These are phyloP conservation scores for Cyberlindnera samutprakarnensis DNA, from an alignment of 805 yeast genomes.

Conservation along the genomic window DNA sequence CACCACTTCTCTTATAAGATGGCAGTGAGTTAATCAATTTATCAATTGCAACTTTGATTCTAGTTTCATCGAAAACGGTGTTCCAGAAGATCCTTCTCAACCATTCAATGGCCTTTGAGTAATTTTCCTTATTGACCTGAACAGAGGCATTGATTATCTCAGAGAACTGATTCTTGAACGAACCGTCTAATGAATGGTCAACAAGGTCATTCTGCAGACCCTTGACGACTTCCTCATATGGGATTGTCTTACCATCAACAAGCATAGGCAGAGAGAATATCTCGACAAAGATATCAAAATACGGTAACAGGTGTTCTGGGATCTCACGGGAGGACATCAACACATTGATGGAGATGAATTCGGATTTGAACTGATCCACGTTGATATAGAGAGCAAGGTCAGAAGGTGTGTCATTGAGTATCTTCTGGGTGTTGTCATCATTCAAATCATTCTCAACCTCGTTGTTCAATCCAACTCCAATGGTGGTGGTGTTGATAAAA, in stretches of 20 bases:
- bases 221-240: constrained; percentile 73
- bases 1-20: constrained; percentile 35
- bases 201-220: constrained; percentile 68
- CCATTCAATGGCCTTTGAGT: constrained; percentile 71
- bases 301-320: constrained; percentile 49
- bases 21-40: constrained; percentile 33
- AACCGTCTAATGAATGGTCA: constrained; percentile 45
- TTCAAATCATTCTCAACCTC: constrained; percentile 26
- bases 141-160: constrained; percentile 61
- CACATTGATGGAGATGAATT: constrained; percentile 65
- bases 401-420: constrained; percentile 28
- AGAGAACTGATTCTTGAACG: constrained; percentile 52
- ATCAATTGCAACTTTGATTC: constrained; percentile 54
- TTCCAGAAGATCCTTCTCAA: constrained; percentile 54
- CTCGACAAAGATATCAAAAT: constrained; percentile 57
- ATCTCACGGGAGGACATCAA: constrained; percentile 48
- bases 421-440: constrained; percentile 20
- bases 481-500: constrained; percentile 63
- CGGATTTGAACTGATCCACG: constrained; percentile 71
- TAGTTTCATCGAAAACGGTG: constrained; percentile 61
- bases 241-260: constrained; percentile 48
- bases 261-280: constrained; percentile 68
- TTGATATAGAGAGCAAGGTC: constrained; percentile 65
- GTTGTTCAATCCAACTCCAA: constrained; percentile 46
- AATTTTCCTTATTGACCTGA: constrained; percentile 54